Evolutionary conservation across 2,329 filamentous ascomycete species (phyloP).

Genomic region (Trichoderma arundinaceum): DNA sequence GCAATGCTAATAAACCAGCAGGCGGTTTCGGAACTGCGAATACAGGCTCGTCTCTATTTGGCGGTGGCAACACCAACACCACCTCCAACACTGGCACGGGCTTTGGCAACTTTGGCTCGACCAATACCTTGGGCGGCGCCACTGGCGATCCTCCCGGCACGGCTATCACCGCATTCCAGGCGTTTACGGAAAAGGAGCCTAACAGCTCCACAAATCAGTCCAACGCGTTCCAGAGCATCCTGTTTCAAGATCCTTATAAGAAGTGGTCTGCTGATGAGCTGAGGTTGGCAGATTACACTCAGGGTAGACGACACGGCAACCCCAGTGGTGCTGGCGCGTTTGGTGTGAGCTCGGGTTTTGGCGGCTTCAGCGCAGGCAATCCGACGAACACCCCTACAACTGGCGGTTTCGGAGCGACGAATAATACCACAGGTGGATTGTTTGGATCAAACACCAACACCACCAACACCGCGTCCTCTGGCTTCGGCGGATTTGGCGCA

Average conservation of each 20-base stretch:
- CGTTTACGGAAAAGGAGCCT: constrained; percentile 75
- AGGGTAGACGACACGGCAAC: constrained; percentile 84
- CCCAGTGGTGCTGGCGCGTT: constrained; percentile 84
- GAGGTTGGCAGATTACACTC: constrained; percentile 83
- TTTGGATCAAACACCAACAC: constrained; percentile 45
- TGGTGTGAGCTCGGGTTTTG: constrained; percentile 63
- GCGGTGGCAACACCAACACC: constrained; percentile 45
- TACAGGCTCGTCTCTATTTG: constrained; percentile 55
- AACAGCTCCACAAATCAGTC: constrained; percentile 53
- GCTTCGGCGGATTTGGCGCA: constrained; percentile 49
- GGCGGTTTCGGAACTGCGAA: constrained; percentile 56
- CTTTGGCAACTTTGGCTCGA: constrained; percentile 51
- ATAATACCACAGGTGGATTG: constrained; percentile 41
- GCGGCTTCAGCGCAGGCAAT: constrained; percentile 55
- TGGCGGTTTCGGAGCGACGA: constrained; percentile 35
- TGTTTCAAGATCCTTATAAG: constrained; percentile 79
- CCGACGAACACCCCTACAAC: constrained; percentile 44
- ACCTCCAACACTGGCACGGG: constrained; percentile 41
- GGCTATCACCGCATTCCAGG: constrained; percentile 69
- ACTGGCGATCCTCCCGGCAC: constrained; percentile 71
- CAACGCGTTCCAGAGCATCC: constrained; percentile 77
- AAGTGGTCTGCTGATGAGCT: constrained; percentile 91
- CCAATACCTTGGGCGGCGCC: constrained; percentile 56
- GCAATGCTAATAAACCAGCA: constrained; percentile 49
- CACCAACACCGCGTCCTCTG: constrained; percentile 37